Conservation (phyloP, 305 asterid genomes). For the Fraxinus xanthoxyloides region DNA sequence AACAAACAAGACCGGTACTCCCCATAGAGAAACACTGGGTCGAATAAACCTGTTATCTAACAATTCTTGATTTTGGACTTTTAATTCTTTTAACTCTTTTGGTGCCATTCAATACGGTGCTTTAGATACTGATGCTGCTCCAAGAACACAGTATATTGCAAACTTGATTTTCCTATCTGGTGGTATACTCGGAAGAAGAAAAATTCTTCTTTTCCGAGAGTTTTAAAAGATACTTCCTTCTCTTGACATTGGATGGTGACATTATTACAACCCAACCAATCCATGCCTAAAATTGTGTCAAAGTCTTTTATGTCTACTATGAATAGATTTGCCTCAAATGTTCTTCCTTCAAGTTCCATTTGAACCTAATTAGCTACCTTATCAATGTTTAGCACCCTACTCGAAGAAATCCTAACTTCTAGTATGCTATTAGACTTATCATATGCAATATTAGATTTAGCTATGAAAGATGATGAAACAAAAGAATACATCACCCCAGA, state of each 20-base stretch:
- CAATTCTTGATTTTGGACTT: too few species aligned
- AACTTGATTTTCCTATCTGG: background rate
- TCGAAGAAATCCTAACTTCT: background rate
- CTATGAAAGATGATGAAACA: too few species aligned
- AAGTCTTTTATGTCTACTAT: background rate
- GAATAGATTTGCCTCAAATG: background rate
- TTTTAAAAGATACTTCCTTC: background rate
- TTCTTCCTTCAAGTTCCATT: background rate
- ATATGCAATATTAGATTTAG: too few species aligned
- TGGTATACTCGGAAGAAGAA: background rate
- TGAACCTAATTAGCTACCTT: too few species aligned
- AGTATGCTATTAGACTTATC: background rate
- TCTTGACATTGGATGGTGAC: too few species aligned
- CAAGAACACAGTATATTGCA: background rate
- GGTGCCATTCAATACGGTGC: too few species aligned
- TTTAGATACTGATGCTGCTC: background rate
- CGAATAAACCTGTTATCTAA: too few species aligned
- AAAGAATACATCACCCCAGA: background rate
- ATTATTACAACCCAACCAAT: background rate
- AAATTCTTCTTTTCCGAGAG: background rate
- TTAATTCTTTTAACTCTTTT: too few species aligned
- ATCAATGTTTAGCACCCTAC: background rate
- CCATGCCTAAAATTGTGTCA: background rate
- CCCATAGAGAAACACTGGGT: too few species aligned
- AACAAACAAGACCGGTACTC: too few species aligned